Percentiles rank a stretch among this genome's conserved stretches.
These are phyloP conservation scores for Lentinula edodes DNA, from an alignment of 768 basidiomycete species.

Conservation along the genomic window DNA sequence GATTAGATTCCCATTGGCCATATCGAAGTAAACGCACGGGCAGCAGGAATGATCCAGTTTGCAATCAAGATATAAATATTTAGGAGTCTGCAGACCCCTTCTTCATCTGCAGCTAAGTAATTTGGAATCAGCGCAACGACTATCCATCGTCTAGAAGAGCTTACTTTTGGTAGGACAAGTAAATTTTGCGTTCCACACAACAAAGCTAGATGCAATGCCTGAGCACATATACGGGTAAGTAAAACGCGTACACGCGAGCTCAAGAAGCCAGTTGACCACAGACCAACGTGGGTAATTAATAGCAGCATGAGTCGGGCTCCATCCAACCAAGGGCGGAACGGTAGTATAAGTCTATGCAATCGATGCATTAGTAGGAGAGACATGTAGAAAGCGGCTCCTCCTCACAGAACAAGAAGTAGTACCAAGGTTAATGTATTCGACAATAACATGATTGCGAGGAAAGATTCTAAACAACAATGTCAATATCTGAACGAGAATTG, in stretches of 20 bases:
- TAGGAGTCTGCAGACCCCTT: conserved; percentile 42
- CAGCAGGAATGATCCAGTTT: conserved; percentile 48
- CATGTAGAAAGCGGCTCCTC: conserved; percentile 6
- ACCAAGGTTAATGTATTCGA: conserved; percentile 33
- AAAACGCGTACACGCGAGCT: background rate
- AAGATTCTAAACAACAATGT: conserved; percentile 27
- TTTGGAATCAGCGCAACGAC: background rate
- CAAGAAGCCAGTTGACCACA: conserved; percentile 5
- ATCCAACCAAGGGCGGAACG: conserved; percentile 52
- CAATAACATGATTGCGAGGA: conserved; percentile 40
- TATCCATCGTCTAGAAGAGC: background rate
- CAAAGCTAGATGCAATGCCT: conserved; percentile 41
- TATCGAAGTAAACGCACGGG: conserved; percentile 33
- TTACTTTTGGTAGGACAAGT: conserved; percentile 38
- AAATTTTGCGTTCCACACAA: conserved; percentile 35
- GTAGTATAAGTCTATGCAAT: conserved; percentile 32
- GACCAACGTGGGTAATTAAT: conserved; percentile 41
- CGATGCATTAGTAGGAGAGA: background rate
- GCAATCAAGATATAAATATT: conserved; percentile 42
- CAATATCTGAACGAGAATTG: background rate
- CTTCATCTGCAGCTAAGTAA: conserved; percentile 30
- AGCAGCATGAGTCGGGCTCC: conserved; percentile 43
- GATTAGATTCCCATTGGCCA: conserved; percentile 8
- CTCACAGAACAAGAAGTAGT: conserved; percentile 38
- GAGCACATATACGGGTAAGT: background rate